Evolutionary conservation across 1,139 yeast species (phyloP).

Genomic region (Geotrichum bryndzae): DNA sequence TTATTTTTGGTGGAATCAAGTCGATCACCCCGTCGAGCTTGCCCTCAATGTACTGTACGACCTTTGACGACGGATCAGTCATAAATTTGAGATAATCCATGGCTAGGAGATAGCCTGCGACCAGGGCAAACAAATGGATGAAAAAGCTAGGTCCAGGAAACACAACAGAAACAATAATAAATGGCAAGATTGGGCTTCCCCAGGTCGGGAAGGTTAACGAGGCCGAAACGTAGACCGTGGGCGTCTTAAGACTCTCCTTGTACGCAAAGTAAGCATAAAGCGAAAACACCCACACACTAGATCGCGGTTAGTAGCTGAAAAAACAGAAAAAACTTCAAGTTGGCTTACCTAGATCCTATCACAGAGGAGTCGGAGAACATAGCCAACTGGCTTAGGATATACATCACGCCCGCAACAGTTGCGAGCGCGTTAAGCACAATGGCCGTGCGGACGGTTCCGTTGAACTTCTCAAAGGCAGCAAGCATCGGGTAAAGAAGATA

Average conservation of each 20-base stretch:
- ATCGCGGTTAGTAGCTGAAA: not conserved
- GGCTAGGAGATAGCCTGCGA: conserved; percentile 52
- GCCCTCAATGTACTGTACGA: conserved; percentile 60
- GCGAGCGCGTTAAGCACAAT: conserved; percentile 70
- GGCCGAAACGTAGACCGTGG: conserved; percentile 36
- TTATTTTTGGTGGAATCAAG: conserved; percentile 49
- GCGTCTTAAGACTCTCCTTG: conserved; percentile 50
- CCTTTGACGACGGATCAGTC: conserved; percentile 59
- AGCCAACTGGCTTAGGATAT: conserved; percentile 49
- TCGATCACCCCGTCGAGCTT: conserved; percentile 47
- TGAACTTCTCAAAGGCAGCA: conserved; percentile 55
- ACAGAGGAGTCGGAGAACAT: conserved; percentile 50
- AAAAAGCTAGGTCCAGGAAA: conserved; percentile 60
- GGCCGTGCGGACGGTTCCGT: conserved; percentile 88
- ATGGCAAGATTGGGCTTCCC: conserved; percentile 50
- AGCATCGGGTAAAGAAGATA: conserved; percentile 58
- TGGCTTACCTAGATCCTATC: conserved; percentile 11
- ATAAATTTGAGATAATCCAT: conserved; percentile 50
- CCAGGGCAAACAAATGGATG: conserved; percentile 59
- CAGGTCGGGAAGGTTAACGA: conserved; percentile 51
- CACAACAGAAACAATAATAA: conserved; percentile 46
- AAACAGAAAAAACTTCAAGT: not conserved
- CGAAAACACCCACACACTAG: conserved; percentile 68
- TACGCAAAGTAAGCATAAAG: conserved; percentile 59
- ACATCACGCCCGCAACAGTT: conserved; percentile 62